A percentile compares a stretch with the other conserved stretches of the same genome.
Evolutionary conservation across 2,329 filamentous ascomycete genomes (phyloP).

Genomic region (Ophiostoma quercus): DNA sequence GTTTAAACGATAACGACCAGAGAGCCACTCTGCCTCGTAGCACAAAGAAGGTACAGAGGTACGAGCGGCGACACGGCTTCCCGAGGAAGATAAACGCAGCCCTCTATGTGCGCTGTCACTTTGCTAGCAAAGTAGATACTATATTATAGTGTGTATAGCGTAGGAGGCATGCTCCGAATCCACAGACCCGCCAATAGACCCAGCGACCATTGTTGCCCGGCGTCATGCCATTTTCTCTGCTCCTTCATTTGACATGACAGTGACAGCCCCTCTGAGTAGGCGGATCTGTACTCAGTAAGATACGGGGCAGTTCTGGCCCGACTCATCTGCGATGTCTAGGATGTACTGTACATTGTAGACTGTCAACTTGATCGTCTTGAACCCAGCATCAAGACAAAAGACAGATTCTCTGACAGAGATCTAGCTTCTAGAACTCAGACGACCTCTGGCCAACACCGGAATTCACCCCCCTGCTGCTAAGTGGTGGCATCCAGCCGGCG

Average conservation of each 20-base stretch:
- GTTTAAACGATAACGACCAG: slow-evolving; percentile 5
- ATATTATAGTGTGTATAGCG: background rate
- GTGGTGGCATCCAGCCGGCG: background rate
- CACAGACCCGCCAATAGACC: background rate
- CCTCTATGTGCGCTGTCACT: background rate
- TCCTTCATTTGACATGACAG: background rate
- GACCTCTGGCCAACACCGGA: background rate
- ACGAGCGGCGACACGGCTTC: background rate
- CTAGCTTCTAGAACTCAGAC: background rate
- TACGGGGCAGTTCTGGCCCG: background rate
- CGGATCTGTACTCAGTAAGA: background rate
- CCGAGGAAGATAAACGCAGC: slow-evolving; percentile 8
- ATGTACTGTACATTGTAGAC: no score
- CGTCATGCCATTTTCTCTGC: background rate
- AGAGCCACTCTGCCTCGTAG: slow-evolving; percentile 4
- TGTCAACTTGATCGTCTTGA: background rate
- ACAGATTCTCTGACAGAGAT: background rate
- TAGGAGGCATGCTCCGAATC: background rate
- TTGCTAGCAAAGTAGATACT: no score
- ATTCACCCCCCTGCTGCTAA: background rate
- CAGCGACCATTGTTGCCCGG: background rate
- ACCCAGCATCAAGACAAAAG: background rate
- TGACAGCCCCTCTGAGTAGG: background rate
- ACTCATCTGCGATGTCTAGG: no score
- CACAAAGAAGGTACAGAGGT: background rate